Conservation (phyloP, 805 yeast species). For the Ogataea ramenticola region DNA sequence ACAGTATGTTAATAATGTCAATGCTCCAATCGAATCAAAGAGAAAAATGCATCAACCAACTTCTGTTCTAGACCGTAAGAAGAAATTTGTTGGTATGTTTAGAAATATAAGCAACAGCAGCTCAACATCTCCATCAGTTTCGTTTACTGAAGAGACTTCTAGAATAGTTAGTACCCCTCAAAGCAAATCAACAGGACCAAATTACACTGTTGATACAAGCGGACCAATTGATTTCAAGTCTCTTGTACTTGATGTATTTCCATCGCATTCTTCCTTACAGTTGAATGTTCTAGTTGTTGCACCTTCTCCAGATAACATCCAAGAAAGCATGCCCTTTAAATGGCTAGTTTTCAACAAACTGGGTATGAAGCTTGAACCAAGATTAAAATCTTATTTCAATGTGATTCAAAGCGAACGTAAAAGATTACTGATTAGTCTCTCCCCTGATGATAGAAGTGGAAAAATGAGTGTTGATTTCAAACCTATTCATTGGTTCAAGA, state of each 20-base stretch:
- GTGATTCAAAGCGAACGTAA: not conserved
- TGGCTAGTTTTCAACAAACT: not conserved
- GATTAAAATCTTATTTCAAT: not conserved
- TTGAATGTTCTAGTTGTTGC: not conserved
- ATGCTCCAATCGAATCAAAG: constrained; percentile 4
- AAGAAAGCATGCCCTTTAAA: not conserved
- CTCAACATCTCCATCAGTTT: not conserved
- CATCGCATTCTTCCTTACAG: not conserved
- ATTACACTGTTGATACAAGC: not conserved
- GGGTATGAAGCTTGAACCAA: not conserved
- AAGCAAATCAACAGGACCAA: not conserved
- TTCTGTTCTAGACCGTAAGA: constrained; percentile 1
- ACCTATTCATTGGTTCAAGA: constrained; percentile 30
- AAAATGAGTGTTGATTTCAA: constrained; percentile 18
- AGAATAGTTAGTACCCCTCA: too few species aligned
- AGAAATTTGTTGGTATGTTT: not conserved
- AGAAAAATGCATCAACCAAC: not conserved
- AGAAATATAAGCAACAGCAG: not conserved
- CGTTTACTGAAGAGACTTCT: not conserved
- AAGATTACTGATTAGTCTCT: constrained; percentile 28
- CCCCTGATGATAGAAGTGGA: constrained; percentile 24
- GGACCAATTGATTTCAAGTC: not conserved
- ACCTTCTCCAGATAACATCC: not conserved
- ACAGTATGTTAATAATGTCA: constrained; percentile 20
- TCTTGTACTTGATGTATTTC: not conserved